Evolutionary conservation across 768 basidiomycete genomes (phyloP).

Genomic region (Sporobolomyces pararoseus): DNA sequence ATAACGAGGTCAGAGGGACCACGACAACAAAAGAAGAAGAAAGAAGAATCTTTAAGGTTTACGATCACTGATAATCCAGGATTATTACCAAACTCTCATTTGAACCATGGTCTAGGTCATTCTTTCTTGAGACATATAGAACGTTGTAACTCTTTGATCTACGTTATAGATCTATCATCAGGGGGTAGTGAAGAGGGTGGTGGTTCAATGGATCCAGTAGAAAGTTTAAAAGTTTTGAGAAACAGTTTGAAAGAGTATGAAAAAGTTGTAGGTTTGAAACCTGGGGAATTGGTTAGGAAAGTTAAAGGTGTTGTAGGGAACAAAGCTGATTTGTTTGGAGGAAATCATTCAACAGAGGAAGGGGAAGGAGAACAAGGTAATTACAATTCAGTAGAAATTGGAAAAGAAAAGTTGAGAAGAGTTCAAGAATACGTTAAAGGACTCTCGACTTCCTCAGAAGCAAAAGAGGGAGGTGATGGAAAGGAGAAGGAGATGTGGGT

Average conservation of each 20-base stretch:
- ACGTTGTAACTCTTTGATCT: conserved; percentile 79
- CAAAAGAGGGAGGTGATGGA: not conserved
- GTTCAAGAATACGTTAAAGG: conserved; percentile 55
- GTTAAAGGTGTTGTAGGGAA: conserved; percentile 83
- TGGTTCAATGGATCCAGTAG: conserved; percentile 58
- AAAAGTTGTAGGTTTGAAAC: conserved; percentile 53
- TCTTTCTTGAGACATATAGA: conserved; percentile 91
- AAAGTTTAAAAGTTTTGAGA: conserved; percentile 66
- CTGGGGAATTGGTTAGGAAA: conserved; percentile 69
- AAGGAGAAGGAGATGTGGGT: conserved; percentile 51
- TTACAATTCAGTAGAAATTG: conserved; percentile 54
- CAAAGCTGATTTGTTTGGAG: conserved; percentile 81
- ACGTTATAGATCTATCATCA: conserved; percentile 81
- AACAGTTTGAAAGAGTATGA: conserved; percentile 71
- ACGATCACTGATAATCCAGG: conserved; percentile 97
- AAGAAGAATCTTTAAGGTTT: conserved; percentile 71
- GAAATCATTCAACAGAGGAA: conserved; percentile 34
- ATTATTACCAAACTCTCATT: conserved; percentile 73
- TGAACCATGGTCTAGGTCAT: conserved; percentile 88
- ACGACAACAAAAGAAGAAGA: not conserved
- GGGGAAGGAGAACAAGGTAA: conserved; percentile 51
- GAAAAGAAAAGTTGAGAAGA: conserved; percentile 57
- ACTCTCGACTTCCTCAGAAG: not conserved
- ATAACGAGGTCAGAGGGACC: too few species aligned
- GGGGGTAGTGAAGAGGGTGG: not conserved